Conservation (phyloP, 2,329 filamentous ascomycete species). For the Sclerotinia borealis region DNA sequence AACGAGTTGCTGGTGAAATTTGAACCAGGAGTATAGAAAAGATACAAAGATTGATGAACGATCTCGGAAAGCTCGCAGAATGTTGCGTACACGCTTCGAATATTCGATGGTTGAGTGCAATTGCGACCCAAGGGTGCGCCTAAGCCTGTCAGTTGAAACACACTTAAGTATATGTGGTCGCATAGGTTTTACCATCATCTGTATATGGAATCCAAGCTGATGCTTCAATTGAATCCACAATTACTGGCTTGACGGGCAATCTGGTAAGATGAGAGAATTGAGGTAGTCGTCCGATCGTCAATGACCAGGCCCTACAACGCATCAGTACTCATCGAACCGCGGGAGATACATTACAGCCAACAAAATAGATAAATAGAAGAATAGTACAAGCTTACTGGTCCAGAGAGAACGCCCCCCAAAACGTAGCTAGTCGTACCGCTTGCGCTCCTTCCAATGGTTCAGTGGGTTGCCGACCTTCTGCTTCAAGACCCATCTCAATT, state of each 20-base stretch:
- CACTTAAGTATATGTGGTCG: background rate
- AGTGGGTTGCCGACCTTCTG: slow-evolving; percentile 9
- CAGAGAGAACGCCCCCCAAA: slow-evolving; percentile 39
- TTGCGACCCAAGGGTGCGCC: slow-evolving; percentile 47
- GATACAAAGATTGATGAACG: slow-evolving; percentile 53
- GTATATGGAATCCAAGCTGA: slow-evolving; percentile 42
- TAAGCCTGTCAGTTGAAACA: slow-evolving; percentile 9
- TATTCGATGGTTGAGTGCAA: slow-evolving; percentile 60
- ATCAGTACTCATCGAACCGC: slow-evolving; percentile 27
- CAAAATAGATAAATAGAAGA: slow-evolving; percentile 39
- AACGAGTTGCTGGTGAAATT: slow-evolving; percentile 59
- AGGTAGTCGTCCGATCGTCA: slow-evolving; percentile 56
- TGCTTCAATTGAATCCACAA: slow-evolving; percentile 54
- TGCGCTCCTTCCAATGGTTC: slow-evolving; percentile 34
- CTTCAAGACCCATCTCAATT: slow-evolving; percentile 38
- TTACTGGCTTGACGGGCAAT: slow-evolving; percentile 53
- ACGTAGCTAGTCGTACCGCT: slow-evolving; percentile 43
- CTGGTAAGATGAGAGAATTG: slow-evolving; percentile 52
- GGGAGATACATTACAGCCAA: background rate
- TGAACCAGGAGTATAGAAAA: slow-evolving; percentile 64
- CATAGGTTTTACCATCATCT: slow-evolving; percentile 25
- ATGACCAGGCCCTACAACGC: slow-evolving; percentile 53
- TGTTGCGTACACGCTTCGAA: slow-evolving; percentile 61
- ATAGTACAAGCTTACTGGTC: slow-evolving; percentile 51
- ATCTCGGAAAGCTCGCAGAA: slow-evolving; percentile 69